A percentile compares a stretch with the other conserved stretches of the same genome.
Evolutionary conservation across 768 basidiomycete genomes (phyloP).

Genomic region (Termitomyces sp.): DNA sequence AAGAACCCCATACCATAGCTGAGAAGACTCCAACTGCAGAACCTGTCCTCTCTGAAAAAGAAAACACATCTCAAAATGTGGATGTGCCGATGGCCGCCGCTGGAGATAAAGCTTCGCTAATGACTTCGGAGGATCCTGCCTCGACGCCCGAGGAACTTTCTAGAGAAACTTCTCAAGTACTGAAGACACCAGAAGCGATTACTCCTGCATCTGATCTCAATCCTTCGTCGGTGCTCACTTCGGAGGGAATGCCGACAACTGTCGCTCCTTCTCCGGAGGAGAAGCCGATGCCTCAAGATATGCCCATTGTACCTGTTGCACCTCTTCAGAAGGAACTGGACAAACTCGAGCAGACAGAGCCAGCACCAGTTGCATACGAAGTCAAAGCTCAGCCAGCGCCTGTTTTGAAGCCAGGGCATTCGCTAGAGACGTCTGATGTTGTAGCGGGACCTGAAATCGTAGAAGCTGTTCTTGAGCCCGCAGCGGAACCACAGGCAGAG

Average conservation of each 20-base stretch:
- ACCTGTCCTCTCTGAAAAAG: not conserved
- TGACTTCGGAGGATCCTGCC: not conserved
- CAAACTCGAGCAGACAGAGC: not conserved
- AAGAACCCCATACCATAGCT: not conserved
- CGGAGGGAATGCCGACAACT: not conserved
- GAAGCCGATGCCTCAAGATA: not conserved
- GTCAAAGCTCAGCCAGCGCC: not conserved
- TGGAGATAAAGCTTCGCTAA: not conserved
- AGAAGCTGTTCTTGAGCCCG: not conserved
- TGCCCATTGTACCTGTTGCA: not conserved
- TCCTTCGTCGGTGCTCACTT: constrained; percentile 2
- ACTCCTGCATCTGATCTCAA: constrained; percentile 3
- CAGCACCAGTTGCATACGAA: not conserved
- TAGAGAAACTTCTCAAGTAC: not conserved
- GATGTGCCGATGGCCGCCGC: not conserved
- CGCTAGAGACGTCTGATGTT: not conserved
- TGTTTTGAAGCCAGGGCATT: not conserved
- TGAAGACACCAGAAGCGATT: constrained; percentile 2
- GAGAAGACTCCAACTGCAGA: not conserved
- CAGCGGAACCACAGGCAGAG: not conserved
- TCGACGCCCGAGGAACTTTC: not conserved
- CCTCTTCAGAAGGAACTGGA: not conserved
- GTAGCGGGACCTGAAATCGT: not conserved
- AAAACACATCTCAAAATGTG: not conserved
- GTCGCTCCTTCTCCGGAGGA: not conserved